Evolutionary conservation across 78 protist species (phyloP).

Genomic region (Anaeramoeba flamelloides): DNA sequence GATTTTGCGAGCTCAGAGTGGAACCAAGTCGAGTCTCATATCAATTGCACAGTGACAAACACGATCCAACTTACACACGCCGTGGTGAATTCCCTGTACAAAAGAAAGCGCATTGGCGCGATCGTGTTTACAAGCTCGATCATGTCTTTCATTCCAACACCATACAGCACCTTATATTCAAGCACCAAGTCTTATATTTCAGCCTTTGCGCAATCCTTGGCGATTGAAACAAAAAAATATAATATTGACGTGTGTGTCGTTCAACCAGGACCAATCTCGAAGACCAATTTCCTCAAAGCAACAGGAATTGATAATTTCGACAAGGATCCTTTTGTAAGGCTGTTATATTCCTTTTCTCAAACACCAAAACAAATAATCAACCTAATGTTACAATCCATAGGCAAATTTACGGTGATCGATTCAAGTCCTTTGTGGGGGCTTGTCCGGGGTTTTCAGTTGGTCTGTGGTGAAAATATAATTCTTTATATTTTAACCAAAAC

Average conservation of each 20-base stretch:
- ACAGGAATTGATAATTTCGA: no score
- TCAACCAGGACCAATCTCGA: no score
- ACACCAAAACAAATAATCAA: no score
- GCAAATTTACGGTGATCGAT: no score
- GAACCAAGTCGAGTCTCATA: slow-evolving; percentile 3
- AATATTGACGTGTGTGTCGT: slow-evolving; percentile 18
- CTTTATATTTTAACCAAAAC: no score
- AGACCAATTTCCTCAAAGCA: no score
- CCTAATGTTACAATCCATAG: no score
- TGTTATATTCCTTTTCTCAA: no score
- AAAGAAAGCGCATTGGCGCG: background rate
- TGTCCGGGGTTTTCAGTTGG: no score
- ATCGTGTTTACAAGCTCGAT: slow-evolving; percentile 19
- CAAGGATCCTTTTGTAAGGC: no score
- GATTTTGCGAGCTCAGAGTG: background rate
- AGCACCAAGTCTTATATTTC: slow-evolving; percentile 13
- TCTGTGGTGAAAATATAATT: no score
- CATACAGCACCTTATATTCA: slow-evolving; percentile 9
- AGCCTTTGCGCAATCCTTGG: slow-evolving; percentile 14
- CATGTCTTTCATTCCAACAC: slow-evolving; percentile 14
- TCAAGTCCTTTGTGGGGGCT: no score
- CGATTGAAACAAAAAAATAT: slow-evolving; percentile 9
- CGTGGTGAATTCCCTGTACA: slow-evolving; percentile 5
- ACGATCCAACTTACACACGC: slow-evolving; percentile 7
- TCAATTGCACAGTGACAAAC: slow-evolving; percentile 4